Base-by-base conservation (phyloP, 1,284 basidiomycete genomes). In the Phylloporus sp. region DNA sequence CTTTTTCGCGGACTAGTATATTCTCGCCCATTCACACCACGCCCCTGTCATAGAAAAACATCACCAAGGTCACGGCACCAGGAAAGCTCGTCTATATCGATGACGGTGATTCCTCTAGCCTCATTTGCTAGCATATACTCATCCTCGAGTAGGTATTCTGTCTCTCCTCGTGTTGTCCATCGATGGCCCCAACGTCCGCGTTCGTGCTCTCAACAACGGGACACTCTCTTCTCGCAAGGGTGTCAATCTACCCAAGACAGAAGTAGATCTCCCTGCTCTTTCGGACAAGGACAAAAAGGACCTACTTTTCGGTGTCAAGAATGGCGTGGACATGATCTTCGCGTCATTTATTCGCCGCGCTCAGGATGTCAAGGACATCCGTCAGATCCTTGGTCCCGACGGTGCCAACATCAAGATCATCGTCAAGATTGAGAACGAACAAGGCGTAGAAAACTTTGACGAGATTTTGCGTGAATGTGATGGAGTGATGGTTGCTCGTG, bases 231-330 rank as follows among this genome's bases (percentile, higher is more conserved):
- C 96, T 69, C 94, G 96, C 82, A 99, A 99, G 88, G 98, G 98
- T 82, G 98, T 99, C 84, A 99, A 99, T 85, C 91, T 99, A 68
- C 98, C 98, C 77, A 98, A 99, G 84, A 99, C 98, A 72, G 89
- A 93, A 37, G 98, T 99, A 78, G 98, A 99, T 84, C 91, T 99
- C 64, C 98, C 98, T 66, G 95, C 98, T 65, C 91, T 99, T 64
- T 99, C 97, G 67, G 95, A 96, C 68, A 99, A 99, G 89, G 98
- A 99, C 88, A 97, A 97, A 86, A 89, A 91, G 72, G 98, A 99
- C 82, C 85, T 99, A 68, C 82, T 87, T 72, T 99, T 99, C 73
- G 98, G 98, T 83, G 97, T 98, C 80, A 94, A 92, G 86, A 99
- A 99, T 82, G 91, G 92, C 71, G 96, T 99, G 74, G 98, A 99